A percentile compares a stretch with the other conserved stretches of the same genome.
Evolutionary conservation across 2,329 filamentous ascomycete species (phyloP).

Genomic region (Pseudocercospora musae): DNA sequence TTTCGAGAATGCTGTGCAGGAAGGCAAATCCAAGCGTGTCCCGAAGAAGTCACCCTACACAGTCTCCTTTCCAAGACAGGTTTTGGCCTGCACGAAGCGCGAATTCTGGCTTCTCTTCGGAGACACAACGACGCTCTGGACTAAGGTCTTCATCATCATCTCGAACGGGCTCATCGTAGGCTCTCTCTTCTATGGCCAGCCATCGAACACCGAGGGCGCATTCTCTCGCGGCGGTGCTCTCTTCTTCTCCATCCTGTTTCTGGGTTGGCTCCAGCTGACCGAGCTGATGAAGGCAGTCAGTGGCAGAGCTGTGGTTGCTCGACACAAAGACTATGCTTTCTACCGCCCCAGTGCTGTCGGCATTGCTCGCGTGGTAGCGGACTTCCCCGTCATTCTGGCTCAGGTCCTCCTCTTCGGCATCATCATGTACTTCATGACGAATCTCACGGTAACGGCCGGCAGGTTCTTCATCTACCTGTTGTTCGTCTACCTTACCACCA

Average conservation of each 20-base stretch:
- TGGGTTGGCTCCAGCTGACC: slow-evolving; percentile 69
- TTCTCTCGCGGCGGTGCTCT: slow-evolving; percentile 62
- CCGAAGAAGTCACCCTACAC: slow-evolving; percentile 72
- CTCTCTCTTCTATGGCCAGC: slow-evolving; percentile 71
- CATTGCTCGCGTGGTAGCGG: slow-evolving; percentile 60
- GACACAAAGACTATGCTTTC: slow-evolving; percentile 66
- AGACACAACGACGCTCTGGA: slow-evolving; percentile 70
- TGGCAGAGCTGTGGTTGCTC: slow-evolving; percentile 65
- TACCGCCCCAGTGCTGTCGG: slow-evolving; percentile 66
- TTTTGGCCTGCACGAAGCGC: slow-evolving; percentile 64
- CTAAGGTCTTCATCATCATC: slow-evolving; percentile 76
- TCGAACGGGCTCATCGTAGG: slow-evolving; percentile 72
- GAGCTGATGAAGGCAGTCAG: slow-evolving; percentile 76
- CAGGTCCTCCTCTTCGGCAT: slow-evolving; percentile 60
- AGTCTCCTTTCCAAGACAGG: slow-evolving; percentile 69
- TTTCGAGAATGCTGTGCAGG: slow-evolving; percentile 61
- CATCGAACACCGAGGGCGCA: slow-evolving; percentile 57
- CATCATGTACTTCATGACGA: slow-evolving; percentile 64
- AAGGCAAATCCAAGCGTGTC: slow-evolving; percentile 63
- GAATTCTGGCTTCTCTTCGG: slow-evolving; percentile 78
- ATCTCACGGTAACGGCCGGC: slow-evolving; percentile 55
- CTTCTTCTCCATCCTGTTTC: slow-evolving; percentile 66
- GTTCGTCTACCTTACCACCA: slow-evolving; percentile 60
- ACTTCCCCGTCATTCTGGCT: slow-evolving; percentile 58
- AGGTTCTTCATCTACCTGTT: slow-evolving; percentile 67